Base-by-base conservation (phyloP, 805 yeast species). In the Saccharomycopsis lassenensis region DNA sequence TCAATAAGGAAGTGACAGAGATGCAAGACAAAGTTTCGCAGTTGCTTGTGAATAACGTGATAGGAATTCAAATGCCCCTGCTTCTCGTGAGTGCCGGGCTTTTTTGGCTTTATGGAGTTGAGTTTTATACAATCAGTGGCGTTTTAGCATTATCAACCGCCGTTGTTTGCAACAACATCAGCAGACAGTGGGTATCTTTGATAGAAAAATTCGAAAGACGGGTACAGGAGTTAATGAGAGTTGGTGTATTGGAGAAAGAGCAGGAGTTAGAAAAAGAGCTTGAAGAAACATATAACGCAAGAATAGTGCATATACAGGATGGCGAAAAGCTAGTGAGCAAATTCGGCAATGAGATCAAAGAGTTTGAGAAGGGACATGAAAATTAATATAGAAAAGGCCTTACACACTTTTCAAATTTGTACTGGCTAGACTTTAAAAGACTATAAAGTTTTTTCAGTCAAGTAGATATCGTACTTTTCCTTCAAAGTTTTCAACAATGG, bases 401-500 rank as follows among this genome's bases (percentile, higher is more conserved):
- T n/a, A n/a, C n/a, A n/a, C n/a, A n/a, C n/a, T n/a, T n/a, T n/a
- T n/a, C n/a, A n/a, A n/a, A n/a, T n/a, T n/a, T 23, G n/a, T 12
- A 26, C 14, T 26, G 7, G 14, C 29, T 26, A n/a, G 14, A 8
- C n/a, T 26, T 12, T n/a, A 17, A 29, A 6, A 20, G 7, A n/a
- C n/a, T 39, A 42, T 17, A 42, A 33, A 46, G 93, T 78, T 72
- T 87, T 89, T 67, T 91, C 98, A 46, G 74, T 74, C 61, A 89
- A 69, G 71, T 62, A 85, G 50, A 91, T 87, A 44, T 81, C 83
- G 60, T 85, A 83, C 45, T 83, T 79, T 35, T 84, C 93, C 72
- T 86, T 86, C 65, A 91, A 74, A 51, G 79, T 77, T 63, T 85
- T 77, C 76, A 89, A 80, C 61, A 91, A 70, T 47, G 97, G 93